Percentiles rank a stretch among this genome's conserved stretches.
phyloP scores from a whole-genome alignment of 75 land plant species.

The Adiantum capillusveneris region DNA sequence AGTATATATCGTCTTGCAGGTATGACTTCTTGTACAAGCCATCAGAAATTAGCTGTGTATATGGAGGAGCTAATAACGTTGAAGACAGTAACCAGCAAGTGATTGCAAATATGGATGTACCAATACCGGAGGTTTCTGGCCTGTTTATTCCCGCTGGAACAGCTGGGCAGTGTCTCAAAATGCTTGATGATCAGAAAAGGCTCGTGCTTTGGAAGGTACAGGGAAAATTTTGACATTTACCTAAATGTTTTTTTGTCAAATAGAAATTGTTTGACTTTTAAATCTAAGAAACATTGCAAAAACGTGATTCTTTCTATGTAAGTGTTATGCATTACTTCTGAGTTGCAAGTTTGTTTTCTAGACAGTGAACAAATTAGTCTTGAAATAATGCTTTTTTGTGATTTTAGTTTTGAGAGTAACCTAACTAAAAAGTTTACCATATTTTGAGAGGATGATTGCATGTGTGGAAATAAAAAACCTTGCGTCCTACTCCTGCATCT shows the following conservation, averaged over 20 bases:
- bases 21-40: conserved; percentile 60
- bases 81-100: conserved; percentile 17
- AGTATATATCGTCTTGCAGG: conserved; percentile 23
- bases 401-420: too few species aligned
- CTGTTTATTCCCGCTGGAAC: conserved; percentile 55
- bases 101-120: conserved; percentile 33
- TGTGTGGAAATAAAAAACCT: too few species aligned
- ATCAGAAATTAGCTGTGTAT: conserved; percentile 22
- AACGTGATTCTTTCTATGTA: too few species aligned
- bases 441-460: too few species aligned
- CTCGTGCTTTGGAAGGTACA: conserved; percentile 88
- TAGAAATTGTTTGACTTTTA: too few species aligned
- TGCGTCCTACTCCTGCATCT: too few species aligned
- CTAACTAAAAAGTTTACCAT: too few species aligned
- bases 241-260: not conserved
- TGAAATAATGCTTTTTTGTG: too few species aligned
- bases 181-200: conserved; percentile 38
- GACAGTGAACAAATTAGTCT: too few species aligned
- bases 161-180: conserved; percentile 51
- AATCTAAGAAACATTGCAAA: too few species aligned
- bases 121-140: conserved; percentile 63
- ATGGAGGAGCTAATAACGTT: conserved; percentile 14
- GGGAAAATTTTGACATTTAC: not conserved
- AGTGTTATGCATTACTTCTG: too few species aligned
- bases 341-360: too few species aligned